A percentile compares a stretch with the other conserved stretches of the same genome.
Conservation (phyloP, 257 asterid species). For the Salvia splendens region DNA sequence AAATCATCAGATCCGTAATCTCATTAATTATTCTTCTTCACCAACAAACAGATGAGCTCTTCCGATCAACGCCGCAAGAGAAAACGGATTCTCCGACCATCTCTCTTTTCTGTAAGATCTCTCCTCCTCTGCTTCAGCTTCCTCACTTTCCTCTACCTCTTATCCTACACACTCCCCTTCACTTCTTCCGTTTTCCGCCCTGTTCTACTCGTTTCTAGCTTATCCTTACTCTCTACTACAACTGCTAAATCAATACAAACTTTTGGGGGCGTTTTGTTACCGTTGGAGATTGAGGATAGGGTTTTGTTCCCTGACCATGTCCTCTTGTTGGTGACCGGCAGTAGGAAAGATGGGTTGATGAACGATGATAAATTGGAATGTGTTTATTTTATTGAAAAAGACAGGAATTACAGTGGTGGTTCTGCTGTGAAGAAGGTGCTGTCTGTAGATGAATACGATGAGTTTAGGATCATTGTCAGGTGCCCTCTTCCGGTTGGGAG, state of each 20-base stretch:
- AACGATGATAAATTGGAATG: slow-evolving; percentile 51
- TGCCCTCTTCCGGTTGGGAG: slow-evolving; percentile 71
- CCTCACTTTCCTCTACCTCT: slow-evolving; percentile 49
- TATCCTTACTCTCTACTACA: slow-evolving; percentile 61
- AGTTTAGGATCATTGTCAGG: slow-evolving; percentile 57
- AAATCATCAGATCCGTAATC: slow-evolving; percentile 7
- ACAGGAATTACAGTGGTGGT: slow-evolving; percentile 22
- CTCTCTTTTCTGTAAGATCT: slow-evolving; percentile 66
- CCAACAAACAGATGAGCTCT: slow-evolving; percentile 51
- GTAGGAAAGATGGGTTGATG: slow-evolving; percentile 33
- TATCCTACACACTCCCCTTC: slow-evolving; percentile 47
- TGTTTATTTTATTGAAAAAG: slow-evolving; percentile 43
- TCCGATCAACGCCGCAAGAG: slow-evolving; percentile 83
- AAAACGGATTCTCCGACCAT: slow-evolving; percentile 57
- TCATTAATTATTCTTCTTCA: too few relatives aligned
- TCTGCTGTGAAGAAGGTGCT: slow-evolving; percentile 42
- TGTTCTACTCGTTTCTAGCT: slow-evolving; percentile 63
- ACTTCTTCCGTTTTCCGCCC: slow-evolving; percentile 66
- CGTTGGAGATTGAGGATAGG: slow-evolving; percentile 57
- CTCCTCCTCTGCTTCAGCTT: slow-evolving; percentile 54
- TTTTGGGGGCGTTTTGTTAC: slow-evolving; percentile 39
- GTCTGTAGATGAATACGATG: slow-evolving; percentile 74
- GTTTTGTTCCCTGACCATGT: slow-evolving; percentile 85
- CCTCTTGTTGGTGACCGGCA: slow-evolving; percentile 49
- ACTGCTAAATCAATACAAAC: slow-evolving; percentile 41